A percentile compares a stretch with the other conserved stretches of the same genome.
Conservation (phyloP, 2,329 filamentous ascomycete species). For the Magnaporthiopsis rhizophila region DNA sequence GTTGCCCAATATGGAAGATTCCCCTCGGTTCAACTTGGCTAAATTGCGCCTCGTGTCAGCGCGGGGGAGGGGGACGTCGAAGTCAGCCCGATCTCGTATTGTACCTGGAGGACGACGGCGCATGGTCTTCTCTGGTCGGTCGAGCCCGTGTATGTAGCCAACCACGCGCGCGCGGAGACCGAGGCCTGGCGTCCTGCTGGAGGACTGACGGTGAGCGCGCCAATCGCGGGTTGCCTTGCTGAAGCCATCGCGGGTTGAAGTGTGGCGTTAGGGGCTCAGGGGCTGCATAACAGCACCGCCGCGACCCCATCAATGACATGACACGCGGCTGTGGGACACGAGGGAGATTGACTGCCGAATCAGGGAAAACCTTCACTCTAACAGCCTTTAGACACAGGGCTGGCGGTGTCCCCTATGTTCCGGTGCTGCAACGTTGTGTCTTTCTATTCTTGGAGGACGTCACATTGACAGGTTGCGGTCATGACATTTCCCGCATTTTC, state of each 20-base stretch:
- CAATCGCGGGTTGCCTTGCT: too few species aligned
- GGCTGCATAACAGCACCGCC: too few species aligned
- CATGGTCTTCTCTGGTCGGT: too few species aligned
- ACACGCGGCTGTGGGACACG: background rate
- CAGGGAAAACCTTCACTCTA: too few species aligned
- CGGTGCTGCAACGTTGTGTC: background rate
- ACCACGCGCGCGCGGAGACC: too few species aligned
- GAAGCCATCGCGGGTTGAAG: too few species aligned
- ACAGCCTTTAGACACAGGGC: background rate
- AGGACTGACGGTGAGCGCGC: too few species aligned
- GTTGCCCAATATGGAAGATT: background rate
- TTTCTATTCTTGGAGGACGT: background rate
- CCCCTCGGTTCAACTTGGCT: background rate
- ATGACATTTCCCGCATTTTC: background rate
- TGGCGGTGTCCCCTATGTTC: background rate
- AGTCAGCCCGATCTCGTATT: background rate
- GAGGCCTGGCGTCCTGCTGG: too few species aligned
- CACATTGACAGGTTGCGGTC: background rate
- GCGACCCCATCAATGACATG: background rate
- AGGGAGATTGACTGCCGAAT: background rate
- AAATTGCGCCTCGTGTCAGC: background rate
- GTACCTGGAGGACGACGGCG: too few species aligned
- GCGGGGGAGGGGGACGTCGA: background rate
- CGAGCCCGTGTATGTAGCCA: too few species aligned
- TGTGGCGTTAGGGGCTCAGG: too few species aligned